These are phyloP conservation scores for Candida boleticola DNA, from an alignment of 805 yeast genomes.

Conservation along the genomic window DNA sequence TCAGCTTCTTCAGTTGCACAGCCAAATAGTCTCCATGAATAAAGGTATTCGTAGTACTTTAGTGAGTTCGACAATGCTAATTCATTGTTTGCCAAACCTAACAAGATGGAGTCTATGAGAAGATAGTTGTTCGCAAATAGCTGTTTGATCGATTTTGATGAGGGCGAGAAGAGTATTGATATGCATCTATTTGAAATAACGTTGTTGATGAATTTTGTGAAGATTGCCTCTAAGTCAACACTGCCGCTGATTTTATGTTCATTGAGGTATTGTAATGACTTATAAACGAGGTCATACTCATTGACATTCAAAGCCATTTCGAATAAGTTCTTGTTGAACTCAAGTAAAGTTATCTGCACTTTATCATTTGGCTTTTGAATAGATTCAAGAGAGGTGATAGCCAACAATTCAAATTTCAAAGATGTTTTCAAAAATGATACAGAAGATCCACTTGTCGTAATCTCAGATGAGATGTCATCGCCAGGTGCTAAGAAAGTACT, in stretches of 20 bases:
- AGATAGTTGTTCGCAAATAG: conserved; percentile 24
- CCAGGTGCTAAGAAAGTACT: conserved; percentile 7
- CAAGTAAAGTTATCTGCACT: conserved; percentile 7
- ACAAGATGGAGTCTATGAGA: conserved; percentile 32
- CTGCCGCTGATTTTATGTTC: conserved; percentile 1
- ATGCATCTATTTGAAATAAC: conserved; percentile 22
- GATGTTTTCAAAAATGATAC: conserved; percentile 10
- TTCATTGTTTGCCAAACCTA: conserved; percentile 31
- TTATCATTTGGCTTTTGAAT: neutral
- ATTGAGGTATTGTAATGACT: conserved; percentile 6
- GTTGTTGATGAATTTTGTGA: conserved; percentile 25
- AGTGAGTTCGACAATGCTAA: conserved; percentile 27
- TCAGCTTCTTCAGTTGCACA: conserved; percentile 9
- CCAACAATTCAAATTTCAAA: conserved; percentile 23
- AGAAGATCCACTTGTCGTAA: conserved; percentile 8
- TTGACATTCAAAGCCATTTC: conserved; percentile 22
- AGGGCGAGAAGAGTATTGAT: conserved; percentile 20
- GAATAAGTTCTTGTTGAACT: conserved; percentile 21
- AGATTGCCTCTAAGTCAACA: conserved; percentile 12
- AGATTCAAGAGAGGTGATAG: conserved; percentile 19
- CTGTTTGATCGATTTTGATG: neutral
- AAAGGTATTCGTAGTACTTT: conserved; percentile 35
- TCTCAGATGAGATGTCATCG: conserved; percentile 7
- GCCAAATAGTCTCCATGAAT: conserved; percentile 41
- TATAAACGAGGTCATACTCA: conserved; percentile 18